A percentile compares a stretch with the other conserved stretches of the same genome.
Conservation (phyloP, 2,329 filamentous ascomycete genomes). For the Pezicula neosporulosa region DNA sequence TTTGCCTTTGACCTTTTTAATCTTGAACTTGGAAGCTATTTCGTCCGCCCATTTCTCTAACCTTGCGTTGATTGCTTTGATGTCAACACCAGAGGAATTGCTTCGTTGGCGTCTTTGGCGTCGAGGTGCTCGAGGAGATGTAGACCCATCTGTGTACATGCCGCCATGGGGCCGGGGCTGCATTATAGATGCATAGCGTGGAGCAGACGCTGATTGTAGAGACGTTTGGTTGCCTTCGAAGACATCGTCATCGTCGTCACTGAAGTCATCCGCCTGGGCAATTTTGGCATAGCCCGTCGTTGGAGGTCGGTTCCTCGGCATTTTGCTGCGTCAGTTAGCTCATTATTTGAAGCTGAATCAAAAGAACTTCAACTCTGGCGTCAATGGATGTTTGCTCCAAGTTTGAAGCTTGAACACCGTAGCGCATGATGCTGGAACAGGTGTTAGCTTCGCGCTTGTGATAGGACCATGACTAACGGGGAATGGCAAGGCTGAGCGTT, state of each 20-base stretch:
- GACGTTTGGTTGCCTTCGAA: conserved; percentile 49
- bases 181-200: conserved; percentile 61
- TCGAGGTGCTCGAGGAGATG: conserved; percentile 42
- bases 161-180: conserved; percentile 59
- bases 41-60: conserved; percentile 97
- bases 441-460: no score
- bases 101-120: conserved; percentile 53
- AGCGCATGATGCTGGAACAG: no score
- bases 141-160: conserved; percentile 46
- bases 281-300: conserved; percentile 84
- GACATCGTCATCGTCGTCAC: conserved; percentile 67
- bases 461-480: no score
- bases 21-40: conserved; percentile 96
- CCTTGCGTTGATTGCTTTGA: conserved; percentile 96
- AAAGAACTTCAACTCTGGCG: no score
- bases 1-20: conserved; percentile 70
- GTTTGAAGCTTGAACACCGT: no score
- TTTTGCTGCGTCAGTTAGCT: conserved; percentile 7
- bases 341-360: not conserved
- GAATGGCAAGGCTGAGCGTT: no score
- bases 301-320: conserved; percentile 45
- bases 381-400: no score
- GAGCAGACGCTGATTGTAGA: conserved; percentile 50
- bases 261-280: conserved; percentile 74
- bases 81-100: conserved; percentile 84